Evolutionary conservation across 2,329 filamentous ascomycete species (phyloP).

Genomic region (Stagonosporopsis rhizophila): DNA sequence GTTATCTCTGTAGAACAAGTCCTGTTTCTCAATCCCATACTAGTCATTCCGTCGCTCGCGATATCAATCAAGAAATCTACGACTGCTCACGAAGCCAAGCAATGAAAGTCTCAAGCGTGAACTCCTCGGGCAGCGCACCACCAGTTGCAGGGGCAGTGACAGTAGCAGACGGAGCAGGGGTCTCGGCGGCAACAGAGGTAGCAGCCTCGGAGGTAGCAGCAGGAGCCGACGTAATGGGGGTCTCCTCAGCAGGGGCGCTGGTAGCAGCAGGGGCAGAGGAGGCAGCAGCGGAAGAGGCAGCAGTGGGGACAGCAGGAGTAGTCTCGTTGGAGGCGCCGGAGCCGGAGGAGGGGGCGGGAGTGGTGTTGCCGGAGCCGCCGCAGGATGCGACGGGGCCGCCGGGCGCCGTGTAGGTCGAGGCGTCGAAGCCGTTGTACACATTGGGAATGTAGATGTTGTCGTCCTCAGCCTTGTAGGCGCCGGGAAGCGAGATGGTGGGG

Average conservation of each 20-base stretch:
- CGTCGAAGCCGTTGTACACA: conserved; percentile 45
- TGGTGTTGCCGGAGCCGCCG: conserved; percentile 27
- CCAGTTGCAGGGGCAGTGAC: conserved; percentile 23
- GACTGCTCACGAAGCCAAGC: conserved; percentile 32
- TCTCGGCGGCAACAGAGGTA: conserved; percentile 21
- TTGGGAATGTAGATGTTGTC: conserved; percentile 48
- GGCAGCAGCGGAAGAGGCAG: conserved; percentile 14
- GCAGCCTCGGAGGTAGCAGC: conserved; percentile 22
- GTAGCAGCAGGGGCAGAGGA: conserved; percentile 10
- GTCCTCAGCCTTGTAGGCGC: conserved; percentile 43
- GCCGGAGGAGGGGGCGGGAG: conserved; percentile 17
- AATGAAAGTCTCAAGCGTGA: conserved; percentile 36
- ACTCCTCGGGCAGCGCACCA: conserved; percentile 27
- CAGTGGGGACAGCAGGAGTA: conserved; percentile 6
- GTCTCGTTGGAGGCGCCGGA: conserved; percentile 22
- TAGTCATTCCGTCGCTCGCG: too few relatives aligned
- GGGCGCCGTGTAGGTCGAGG: conserved; percentile 38
- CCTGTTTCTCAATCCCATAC: too few relatives aligned
- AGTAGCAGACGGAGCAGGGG: conserved; percentile 7
- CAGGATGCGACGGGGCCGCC: conserved; percentile 39
- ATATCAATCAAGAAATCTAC: not conserved
- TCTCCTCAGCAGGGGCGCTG: conserved; percentile 6
- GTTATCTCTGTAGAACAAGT: not conserved
- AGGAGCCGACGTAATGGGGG: conserved; percentile 5
- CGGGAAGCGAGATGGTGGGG: conserved; percentile 53